Percentiles rank a stretch among this genome's conserved stretches.
Conservation (phyloP, 331 rosid genomes). For the Cydonia oblonga region DNA sequence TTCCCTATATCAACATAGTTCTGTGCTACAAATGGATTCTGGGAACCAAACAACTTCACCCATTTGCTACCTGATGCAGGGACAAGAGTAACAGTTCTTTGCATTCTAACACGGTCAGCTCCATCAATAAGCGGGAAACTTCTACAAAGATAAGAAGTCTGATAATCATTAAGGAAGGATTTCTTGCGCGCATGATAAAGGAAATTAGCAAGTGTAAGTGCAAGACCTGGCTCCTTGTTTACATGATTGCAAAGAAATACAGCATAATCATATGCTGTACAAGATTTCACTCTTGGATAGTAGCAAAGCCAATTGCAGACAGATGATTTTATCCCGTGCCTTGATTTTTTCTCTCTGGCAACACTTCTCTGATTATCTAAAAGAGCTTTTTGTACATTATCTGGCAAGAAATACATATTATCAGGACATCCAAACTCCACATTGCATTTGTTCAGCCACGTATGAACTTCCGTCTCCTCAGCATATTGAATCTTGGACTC, state of each 20-base stretch:
- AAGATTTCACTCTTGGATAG: not conserved
- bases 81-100: not conserved
- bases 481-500: not conserved
- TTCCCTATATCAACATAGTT: not conserved
- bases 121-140: not conserved
- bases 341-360: not conserved
- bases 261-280: not conserved
- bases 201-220: not conserved
- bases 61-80: not conserved
- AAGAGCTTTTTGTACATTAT: not conserved
- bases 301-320: not conserved
- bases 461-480: not conserved
- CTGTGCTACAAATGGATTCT: not conserved
- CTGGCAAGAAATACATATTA: not conserved
- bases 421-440: conserved; percentile 1
- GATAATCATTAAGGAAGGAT: not conserved
- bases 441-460: conserved; percentile 7
- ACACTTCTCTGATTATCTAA: not conserved
- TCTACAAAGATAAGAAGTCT: not conserved
- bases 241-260: not conserved
- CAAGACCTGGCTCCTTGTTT: not conserved
- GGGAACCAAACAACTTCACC: not conserved
- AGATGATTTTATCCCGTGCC: not conserved
- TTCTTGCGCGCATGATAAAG: not conserved
- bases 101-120: not conserved